These are phyloP conservation scores for Chlorencoelia australis DNA, from an alignment of 2,329 filamentous ascomycete genomes.

Conservation along the genomic window DNA sequence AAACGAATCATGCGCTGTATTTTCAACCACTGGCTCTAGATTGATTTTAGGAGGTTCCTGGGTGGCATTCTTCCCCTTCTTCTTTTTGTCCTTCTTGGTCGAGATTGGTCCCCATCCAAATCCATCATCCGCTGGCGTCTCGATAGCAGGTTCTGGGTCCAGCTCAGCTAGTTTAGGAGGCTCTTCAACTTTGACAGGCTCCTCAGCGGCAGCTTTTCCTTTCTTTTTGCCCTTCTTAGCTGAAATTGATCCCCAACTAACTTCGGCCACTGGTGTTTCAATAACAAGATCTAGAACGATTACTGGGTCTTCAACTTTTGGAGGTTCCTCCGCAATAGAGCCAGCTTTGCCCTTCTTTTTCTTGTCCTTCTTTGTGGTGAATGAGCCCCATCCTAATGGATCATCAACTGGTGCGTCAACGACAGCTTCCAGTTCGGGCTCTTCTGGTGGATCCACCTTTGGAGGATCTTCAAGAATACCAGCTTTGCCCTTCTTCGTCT, in stretches of 20 bases:
- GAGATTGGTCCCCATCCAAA: conserved; percentile 35
- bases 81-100: conserved; percentile 41
- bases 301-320: conserved; percentile 31
- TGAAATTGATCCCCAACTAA: conserved; percentile 3
- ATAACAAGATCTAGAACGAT: conserved; percentile 29
- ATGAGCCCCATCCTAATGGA: conserved; percentile 9
- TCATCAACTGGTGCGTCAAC: conserved; percentile 9
- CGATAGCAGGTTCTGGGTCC: conserved; percentile 27
- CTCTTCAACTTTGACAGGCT: conserved; percentile 3
- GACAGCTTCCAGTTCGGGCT: conserved; percentile 16
- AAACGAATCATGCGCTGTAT: conserved; percentile 20
- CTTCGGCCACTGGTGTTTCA: conserved; percentile 1
- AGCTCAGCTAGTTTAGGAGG: conserved; percentile 14
- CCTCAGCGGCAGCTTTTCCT: conserved; percentile 16
- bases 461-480: conserved; percentile 20
- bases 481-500: conserved; percentile 33
- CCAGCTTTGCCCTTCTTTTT: conserved; percentile 39
- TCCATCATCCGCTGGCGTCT: conserved; percentile 31
- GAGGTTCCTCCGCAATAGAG: conserved; percentile 38
- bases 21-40: conserved; percentile 9
- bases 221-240: conserved; percentile 35
- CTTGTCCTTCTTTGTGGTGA: conserved; percentile 19
- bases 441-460: conserved; percentile 22
- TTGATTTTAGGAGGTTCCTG: neutral
- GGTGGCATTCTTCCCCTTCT: conserved; percentile 28